These are phyloP conservation scores for Oryza glaberrima DNA, from an alignment of 176 grass and related monocot species.

Conservation along the genomic window DNA sequence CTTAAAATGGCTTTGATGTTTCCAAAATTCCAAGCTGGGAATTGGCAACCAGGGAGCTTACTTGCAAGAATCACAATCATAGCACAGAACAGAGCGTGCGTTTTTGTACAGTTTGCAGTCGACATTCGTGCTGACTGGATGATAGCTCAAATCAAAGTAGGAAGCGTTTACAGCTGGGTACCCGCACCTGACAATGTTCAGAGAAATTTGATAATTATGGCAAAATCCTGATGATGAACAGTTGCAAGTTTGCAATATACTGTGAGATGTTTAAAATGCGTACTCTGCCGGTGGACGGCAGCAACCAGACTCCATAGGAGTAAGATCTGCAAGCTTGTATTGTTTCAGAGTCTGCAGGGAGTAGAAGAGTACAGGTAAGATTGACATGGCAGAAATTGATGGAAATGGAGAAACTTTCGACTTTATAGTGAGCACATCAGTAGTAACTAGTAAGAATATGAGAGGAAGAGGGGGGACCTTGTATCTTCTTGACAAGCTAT, in stretches of 20 bases:
- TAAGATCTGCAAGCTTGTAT: slow-evolving; percentile 83
- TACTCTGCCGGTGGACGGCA: slow-evolving; percentile 92
- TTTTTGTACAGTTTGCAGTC: slow-evolving; percentile 98
- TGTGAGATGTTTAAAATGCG: slow-evolving; percentile 1
- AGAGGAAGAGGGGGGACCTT: slow-evolving; percentile 55
- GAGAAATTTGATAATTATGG: background rate
- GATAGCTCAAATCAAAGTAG: slow-evolving; percentile 85
- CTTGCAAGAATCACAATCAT: slow-evolving; percentile 99
- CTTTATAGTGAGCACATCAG: background rate
- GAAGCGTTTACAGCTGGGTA: slow-evolving; percentile 83
- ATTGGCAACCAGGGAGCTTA: slow-evolving; percentile 30
- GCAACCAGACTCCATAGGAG: slow-evolving; percentile 88
- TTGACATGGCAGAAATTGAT: background rate
- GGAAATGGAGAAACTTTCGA: slow-evolving; percentile 6
- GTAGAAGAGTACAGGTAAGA: slow-evolving; percentile 26
- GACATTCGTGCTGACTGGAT: slow-evolving; percentile 69
- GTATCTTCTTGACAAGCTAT: slow-evolving; percentile 83
- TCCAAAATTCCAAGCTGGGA: background rate
- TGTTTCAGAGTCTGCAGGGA: slow-evolving; percentile 72
- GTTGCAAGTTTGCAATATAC: slow-evolving; percentile 2
- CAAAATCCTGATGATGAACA: background rate
- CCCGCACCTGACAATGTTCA: slow-evolving; percentile 65
- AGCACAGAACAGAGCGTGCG: slow-evolving; percentile 57
- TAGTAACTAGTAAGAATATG: slow-evolving; percentile 7
- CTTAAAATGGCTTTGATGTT: too few relatives aligned